Evolutionary conservation across 495 filamentous ascomycete species (phyloP).

Genomic region (Penicillium silybi): DNA sequence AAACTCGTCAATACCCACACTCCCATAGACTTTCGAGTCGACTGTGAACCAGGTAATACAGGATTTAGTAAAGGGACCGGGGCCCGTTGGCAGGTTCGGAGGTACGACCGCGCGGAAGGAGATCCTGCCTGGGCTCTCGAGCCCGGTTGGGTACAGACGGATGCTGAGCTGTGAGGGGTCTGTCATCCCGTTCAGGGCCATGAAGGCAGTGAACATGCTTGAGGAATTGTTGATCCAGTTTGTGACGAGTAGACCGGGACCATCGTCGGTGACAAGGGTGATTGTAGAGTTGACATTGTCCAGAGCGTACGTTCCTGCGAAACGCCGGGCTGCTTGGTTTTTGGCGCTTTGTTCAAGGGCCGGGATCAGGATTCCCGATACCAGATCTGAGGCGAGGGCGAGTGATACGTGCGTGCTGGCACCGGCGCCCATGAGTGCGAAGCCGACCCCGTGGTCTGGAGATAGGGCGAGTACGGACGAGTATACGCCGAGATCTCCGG

Average conservation of each 20-base stretch:
- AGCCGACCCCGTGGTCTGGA: constrained; percentile 53
- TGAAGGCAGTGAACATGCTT: constrained; percentile 33
- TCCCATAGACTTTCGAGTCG: constrained; percentile 30
- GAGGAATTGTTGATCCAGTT: constrained; percentile 39
- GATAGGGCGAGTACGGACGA: constrained; percentile 42
- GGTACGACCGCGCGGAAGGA: constrained; percentile 44
- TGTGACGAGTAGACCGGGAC: constrained; percentile 36
- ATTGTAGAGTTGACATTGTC: constrained; percentile 36
- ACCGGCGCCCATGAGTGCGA: constrained; percentile 45
- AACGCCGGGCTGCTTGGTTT: constrained; percentile 30
- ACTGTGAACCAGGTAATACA: constrained; percentile 26
- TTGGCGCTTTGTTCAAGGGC: constrained; percentile 44
- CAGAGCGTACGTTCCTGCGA: constrained; percentile 36
- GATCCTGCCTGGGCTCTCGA: constrained; percentile 19
- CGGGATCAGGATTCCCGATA: constrained; percentile 36
- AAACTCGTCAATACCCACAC: constrained; percentile 38
- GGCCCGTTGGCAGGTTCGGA: constrained; percentile 19
- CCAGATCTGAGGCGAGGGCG: constrained; percentile 22
- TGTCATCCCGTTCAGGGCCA: background rate
- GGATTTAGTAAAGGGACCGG: constrained; percentile 17
- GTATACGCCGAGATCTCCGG: constrained; percentile 47
- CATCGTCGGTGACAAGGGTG: constrained; percentile 37
- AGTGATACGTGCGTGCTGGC: constrained; percentile 8
- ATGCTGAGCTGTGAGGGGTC: constrained; percentile 20
- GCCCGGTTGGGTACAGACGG: constrained; percentile 47